A percentile compares a stretch with the other conserved stretches of the same genome.
Conservation (phyloP, 2,329 filamentous ascomycete species). For the Aspergillus ochraceoroseus region DNA sequence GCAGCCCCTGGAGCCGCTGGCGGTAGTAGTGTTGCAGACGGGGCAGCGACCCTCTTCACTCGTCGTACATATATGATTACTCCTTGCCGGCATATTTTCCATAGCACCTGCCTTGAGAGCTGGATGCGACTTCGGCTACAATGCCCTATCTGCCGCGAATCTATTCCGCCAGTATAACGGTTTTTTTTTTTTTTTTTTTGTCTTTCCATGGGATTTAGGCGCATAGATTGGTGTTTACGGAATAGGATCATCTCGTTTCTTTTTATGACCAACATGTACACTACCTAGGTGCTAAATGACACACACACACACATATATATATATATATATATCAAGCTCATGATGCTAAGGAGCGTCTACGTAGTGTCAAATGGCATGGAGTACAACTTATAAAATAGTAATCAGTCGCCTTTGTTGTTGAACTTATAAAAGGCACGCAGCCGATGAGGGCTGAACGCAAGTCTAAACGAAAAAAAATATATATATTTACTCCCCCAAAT, state of each 20-base stretch:
- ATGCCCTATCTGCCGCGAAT: slow-evolving; percentile 92
- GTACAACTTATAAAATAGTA: too few relatives aligned
- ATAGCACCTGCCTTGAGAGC: slow-evolving; percentile 82
- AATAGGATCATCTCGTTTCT: neutral
- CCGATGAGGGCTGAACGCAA: slow-evolving; percentile 8
- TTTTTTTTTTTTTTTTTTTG: neutral
- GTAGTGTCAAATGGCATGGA: too few relatives aligned
- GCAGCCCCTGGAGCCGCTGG: slow-evolving; percentile 48
- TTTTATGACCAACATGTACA: too few relatives aligned
- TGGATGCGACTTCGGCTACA: slow-evolving; percentile 94
- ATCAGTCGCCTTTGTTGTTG: slow-evolving; percentile 12
- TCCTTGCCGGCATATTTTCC: slow-evolving; percentile 93
- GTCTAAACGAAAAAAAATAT: slow-evolving; percentile 11
- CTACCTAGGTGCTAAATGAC: too few relatives aligned
- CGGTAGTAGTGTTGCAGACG: slow-evolving; percentile 40
- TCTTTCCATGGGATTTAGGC: slow-evolving; percentile 7
- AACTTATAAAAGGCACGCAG: slow-evolving; percentile 9
- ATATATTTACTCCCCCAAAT: neutral
- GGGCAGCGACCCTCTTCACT: slow-evolving; percentile 63
- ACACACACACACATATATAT: too few relatives aligned
- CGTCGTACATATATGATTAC: slow-evolving; percentile 93
- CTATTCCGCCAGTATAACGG: slow-evolving; percentile 78
- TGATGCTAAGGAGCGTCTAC: too few relatives aligned
- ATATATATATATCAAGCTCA: too few relatives aligned
- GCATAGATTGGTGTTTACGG: slow-evolving; percentile 2